phyloP scores from a whole-genome alignment of 768 basidiomycete genomes.

The Collybia mongolica region DNA sequence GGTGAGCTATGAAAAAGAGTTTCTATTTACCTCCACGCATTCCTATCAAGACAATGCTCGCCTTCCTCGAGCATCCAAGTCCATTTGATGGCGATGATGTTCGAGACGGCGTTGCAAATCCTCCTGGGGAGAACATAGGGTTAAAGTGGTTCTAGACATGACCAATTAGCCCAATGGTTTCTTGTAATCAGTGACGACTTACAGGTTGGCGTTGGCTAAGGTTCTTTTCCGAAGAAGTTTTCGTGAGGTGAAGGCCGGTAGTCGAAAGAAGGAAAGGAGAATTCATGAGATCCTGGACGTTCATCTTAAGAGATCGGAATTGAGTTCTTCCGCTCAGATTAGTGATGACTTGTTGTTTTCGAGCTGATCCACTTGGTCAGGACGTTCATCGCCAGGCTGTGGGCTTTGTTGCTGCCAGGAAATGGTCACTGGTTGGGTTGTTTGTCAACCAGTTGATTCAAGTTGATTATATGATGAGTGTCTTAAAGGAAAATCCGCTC shows the following conservation, averaged over 20 bases:
- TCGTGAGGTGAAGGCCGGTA: background rate
- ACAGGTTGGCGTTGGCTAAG: too few species aligned
- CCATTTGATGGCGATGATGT: background rate
- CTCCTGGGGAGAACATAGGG: background rate
- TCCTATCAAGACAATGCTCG: conserved; percentile 61
- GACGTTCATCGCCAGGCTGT: background rate
- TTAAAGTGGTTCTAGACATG: background rate
- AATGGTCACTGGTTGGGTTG: too few species aligned
- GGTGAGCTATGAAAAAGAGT: background rate
- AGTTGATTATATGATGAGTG: too few species aligned
- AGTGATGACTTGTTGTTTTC: too few species aligned
- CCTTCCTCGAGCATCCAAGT: conserved; percentile 5
- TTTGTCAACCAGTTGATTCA: too few species aligned
- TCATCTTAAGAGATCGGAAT: background rate
- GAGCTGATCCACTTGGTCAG: background rate
- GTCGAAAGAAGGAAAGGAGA: background rate
- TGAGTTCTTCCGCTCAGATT: background rate
- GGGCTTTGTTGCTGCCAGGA: background rate
- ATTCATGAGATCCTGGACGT: background rate
- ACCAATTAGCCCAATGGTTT: too few species aligned
- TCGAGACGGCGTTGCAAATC: background rate
- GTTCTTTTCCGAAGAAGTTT: too few species aligned
- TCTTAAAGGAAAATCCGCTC: too few species aligned
- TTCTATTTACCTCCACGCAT: conserved; percentile 69
- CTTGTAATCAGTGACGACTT: too few species aligned